A percentile compares a stretch with the other conserved stretches of the same genome.
phyloP scores from a whole-genome alignment of 228 moss, liverwort and hornwort species.

The Sphagnum magellanicum region DNA sequence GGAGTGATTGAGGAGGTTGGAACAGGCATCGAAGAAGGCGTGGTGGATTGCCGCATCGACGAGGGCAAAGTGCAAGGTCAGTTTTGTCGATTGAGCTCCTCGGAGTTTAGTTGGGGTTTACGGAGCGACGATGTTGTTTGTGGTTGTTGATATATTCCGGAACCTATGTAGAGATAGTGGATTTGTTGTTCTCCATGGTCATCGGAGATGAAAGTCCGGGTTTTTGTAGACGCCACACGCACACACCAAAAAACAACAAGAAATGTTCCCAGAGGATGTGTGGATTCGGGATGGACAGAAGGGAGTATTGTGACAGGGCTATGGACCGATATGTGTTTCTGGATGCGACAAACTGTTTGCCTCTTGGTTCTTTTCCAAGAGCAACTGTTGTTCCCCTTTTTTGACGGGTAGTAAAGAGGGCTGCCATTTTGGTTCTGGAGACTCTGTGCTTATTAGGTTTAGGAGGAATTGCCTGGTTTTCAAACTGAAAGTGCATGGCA shows the following conservation, averaged over 20 bases:
- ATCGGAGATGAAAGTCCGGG: not conserved
- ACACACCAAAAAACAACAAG: no score
- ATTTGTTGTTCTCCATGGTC: not conserved
- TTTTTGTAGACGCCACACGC: not conserved
- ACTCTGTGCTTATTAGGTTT: not conserved
- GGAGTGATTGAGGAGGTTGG: conserved; percentile 5
- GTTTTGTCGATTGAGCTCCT: conserved; percentile 1
- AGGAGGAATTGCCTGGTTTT: no score
- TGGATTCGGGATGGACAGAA: no score
- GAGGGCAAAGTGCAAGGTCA: conserved; percentile 33
- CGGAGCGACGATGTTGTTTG: not conserved
- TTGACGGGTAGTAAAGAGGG: not conserved
- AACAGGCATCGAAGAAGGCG: conserved; percentile 11
- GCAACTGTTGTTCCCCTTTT: no score
- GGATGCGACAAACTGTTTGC: no score
- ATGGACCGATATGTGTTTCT: no score
- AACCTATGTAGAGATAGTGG: not conserved
- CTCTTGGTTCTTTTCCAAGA: no score
- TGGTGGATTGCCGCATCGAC: conserved; percentile 18
- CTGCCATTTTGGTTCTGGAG: not conserved
- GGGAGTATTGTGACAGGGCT: no score
- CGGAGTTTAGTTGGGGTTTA: not conserved
- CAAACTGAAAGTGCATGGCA: no score
- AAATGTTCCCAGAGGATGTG: no score
- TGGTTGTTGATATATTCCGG: not conserved